Base-by-base conservation (phyloP, 106 monocot genomes). In the Iris macrosiphon region DNA sequence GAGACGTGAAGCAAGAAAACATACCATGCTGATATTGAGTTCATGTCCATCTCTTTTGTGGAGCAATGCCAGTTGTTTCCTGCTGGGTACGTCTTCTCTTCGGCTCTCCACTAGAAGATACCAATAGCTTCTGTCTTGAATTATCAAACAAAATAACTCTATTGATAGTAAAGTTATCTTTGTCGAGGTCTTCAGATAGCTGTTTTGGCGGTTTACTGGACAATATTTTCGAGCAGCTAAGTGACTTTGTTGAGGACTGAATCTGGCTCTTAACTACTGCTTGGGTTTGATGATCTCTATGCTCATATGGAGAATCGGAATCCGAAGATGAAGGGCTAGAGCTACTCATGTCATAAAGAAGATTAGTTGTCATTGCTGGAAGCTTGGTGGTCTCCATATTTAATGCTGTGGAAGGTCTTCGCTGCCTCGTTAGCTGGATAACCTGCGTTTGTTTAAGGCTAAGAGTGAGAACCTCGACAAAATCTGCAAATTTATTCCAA, bases 321-420 rank as follows among this genome's bases (percentile, higher is more conserved):
- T 76, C 78, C 0, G 82, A 78, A 55, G 71, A 75, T 28, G 68
- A 75, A 38, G 65, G 37, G 34, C 69, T 65, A 31, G 60, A 49
- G 62, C 72, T 76, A 52, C 82, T 81, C 71, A 82, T 74, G 47
- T 75, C 81, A 61, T 72, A 82, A 0, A 85, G 65, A 47, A 81
- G 42, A 71, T 84, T 80, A 41, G 54, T 64, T 19, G 64, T 39
- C 79, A 86, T 74, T 26, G 62, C 39, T 8, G 71, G 81, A 52
- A 53, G 56, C 33, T 31, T 37, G 17, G 9, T 14, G 18, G 14
- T 38, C 7, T 65, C 40, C 9, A 37, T 41, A 4, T 40, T 40
- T 5, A 32, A 52, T 17, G 45, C 23, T 52, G 56, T 5, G 7
- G 70, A 72, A 44, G 77, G 24, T 56, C 86, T 70, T 60, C 54